Percentiles rank a stretch among this genome's conserved stretches.
These are phyloP conservation scores for Metarhizium humberi DNA, from an alignment of 2,329 filamentous ascomycete species.

Conservation along the genomic window DNA sequence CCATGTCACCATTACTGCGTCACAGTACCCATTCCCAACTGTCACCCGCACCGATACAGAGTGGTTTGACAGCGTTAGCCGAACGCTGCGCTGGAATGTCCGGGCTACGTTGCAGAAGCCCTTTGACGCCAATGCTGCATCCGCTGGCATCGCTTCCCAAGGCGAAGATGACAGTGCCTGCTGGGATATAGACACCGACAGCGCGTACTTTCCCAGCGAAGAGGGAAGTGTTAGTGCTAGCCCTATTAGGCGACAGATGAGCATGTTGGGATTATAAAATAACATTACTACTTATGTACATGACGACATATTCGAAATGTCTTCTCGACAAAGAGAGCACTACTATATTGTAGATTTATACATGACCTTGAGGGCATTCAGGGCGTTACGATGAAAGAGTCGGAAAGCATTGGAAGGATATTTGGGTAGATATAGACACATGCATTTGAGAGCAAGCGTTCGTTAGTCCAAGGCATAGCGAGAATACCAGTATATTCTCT, in stretches of 20 bases:
- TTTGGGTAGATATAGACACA: background rate
- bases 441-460: background rate
- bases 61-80: constrained; percentile 93
- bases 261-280: constrained; percentile 44
- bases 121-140: constrained; percentile 50
- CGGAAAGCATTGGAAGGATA: background rate
- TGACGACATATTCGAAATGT: background rate
- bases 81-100: constrained; percentile 91
- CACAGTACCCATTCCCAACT: constrained; percentile 94
- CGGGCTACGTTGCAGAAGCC: constrained; percentile 86
- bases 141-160: constrained; percentile 23
- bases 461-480: background rate
- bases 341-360: background rate
- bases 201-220: constrained; percentile 60
- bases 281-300: background rate
- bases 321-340: background rate
- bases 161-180: constrained; percentile 52
- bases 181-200: constrained; percentile 95
- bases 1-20: constrained; percentile 91
- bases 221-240: constrained; percentile 60
- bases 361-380: background rate
- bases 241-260: constrained; percentile 65
- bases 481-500: background rate
- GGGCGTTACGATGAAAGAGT: background rate
- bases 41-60: constrained; percentile 83